Evolutionary conservation across 192 early-diverging fungal genomes (phyloP), one percentile per base, ranked within the genome.

Genomic region (Backusella sp.): DNA sequence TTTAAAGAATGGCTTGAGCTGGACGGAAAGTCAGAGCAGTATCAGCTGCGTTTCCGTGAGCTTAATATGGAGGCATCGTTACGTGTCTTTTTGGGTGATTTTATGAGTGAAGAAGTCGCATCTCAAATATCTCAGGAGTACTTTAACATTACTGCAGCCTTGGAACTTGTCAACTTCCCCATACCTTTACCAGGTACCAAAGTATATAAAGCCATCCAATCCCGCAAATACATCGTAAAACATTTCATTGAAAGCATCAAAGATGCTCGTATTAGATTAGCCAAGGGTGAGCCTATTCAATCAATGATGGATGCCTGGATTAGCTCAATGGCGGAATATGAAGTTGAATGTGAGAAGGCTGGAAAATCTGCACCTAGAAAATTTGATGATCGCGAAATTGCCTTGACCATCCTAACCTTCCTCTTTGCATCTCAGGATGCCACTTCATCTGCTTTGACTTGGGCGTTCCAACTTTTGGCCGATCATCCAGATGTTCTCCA

Each of bases 391-490:
- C 73, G 78, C 30, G 84, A 85, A 49, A 70, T 85, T 44, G 76
- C 80, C n/a, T 66, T 85, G 28, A 83, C 82, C 21, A 76, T 85
- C 73, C 74, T 85, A 52, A 85, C 84, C 11, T 84, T 85, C 49
- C 67, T 85, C 35, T 85, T 85, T 66, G 84, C 84, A 15, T 82
- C 79, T 46, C 84, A 85, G 37, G 84, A 85, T 52, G 84, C 84
- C 49, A 82, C 84, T 19, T 80, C 84, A 21, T 82, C 80, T 7
- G 84, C 84, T 53, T 56, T 85, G 41, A 85, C 84, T 1, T 85
- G 84, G 84, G 82, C 79, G n/a, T 85, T 82, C 76, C 81, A 85
- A 65, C 70, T 82, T 28, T 66, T 84, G 17, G 84, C 80, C 34
- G 84, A 85, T 73, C 78, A 83, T 46, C 82, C 84, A 17, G 75